Conservation (phyloP, 2,329 filamentous ascomycete species). For the Diaporthe sp. region DNA sequence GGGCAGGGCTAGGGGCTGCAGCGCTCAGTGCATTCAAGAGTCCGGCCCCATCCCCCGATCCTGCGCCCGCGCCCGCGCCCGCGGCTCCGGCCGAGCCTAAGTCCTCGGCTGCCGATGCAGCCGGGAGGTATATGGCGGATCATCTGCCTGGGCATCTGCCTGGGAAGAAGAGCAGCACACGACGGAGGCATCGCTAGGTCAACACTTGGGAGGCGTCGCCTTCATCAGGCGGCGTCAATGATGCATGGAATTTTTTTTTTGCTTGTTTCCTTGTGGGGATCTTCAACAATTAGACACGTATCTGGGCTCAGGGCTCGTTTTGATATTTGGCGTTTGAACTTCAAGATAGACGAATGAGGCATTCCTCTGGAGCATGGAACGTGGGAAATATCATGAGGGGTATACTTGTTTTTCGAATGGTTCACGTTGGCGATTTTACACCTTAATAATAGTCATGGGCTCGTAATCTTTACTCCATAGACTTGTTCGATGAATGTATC, state of each 20-base stretch:
- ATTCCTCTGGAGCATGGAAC: background rate
- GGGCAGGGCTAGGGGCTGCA: conserved; percentile 47
- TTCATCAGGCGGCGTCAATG: background rate
- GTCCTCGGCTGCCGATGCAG: conserved; percentile 2
- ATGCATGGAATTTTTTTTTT: background rate
- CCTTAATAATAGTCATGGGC: background rate
- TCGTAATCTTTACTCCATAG: background rate
- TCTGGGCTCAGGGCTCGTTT: conserved; percentile 29
- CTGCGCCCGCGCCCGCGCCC: background rate
- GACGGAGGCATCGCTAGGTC: conserved; percentile 6
- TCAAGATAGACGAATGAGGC: background rate
- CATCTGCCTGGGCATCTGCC: background rate
- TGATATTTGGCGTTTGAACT: background rate
- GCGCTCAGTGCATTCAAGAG: conserved; percentile 44
- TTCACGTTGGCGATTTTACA: background rate
- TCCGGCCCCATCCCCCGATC: background rate
- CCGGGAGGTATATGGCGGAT: conserved; percentile 13
- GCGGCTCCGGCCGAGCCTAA: background rate
- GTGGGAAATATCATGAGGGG: background rate
- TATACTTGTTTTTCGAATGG: background rate
- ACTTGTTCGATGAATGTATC: background rate
- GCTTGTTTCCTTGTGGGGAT: background rate
- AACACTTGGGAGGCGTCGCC: background rate
- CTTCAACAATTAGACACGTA: conserved; percentile 1
- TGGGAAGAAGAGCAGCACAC: conserved; percentile 6